Evolutionary conservation across 257 asterid genomes (phyloP), one percentile per base, ranked within the genome.

Genomic region (Fraxinus quadrangulata): DNA sequence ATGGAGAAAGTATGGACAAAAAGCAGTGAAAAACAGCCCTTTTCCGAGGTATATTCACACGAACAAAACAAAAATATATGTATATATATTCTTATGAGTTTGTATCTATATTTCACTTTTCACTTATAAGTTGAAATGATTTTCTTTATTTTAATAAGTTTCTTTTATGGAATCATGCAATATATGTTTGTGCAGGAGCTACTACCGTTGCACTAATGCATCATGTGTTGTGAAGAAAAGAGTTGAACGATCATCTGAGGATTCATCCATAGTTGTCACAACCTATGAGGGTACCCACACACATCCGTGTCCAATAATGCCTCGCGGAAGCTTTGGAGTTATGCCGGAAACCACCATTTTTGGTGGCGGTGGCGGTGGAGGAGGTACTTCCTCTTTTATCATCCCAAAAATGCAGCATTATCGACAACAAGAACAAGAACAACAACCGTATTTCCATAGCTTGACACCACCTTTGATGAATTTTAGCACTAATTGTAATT

Each of bases 1-100:
- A 91, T 95, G 97, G 98, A 89, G 97, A 85, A 95, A 95, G 85
- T 95, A 93, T 84, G 99, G 98, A 65, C 97, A 91, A 80, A 95
- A 95, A 83, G 96, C 98, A 33, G 98, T 95, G 8, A 95, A 95
- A 81, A 89, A 93, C 86, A 95, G 97, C 88, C 97, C 98, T 28
- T 95, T 91, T 72, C 97, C 98, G 74, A 91, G 99, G 99, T 94
- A 87, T 51, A 56, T 80, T 77, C 72, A 70, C 73, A 71, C 76
- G 72, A 19, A 70, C 31, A 30, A 42, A 42, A 42, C 51, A 42
- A 42, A 42, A 2, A 11, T 42, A 8, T 39, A 39, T 31, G 34
- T 39, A 42, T 40, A 2, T 40, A 40, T 40, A 40, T 40, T 42
- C 51, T 42, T 12, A 16, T 42, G 51, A 42, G 51, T 11, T 42